Evolutionary conservation across 2,329 filamentous ascomycete species (phyloP), one percentile per base, ranked within the genome.

Genomic region (Exophiala xenobiotica): DNA sequence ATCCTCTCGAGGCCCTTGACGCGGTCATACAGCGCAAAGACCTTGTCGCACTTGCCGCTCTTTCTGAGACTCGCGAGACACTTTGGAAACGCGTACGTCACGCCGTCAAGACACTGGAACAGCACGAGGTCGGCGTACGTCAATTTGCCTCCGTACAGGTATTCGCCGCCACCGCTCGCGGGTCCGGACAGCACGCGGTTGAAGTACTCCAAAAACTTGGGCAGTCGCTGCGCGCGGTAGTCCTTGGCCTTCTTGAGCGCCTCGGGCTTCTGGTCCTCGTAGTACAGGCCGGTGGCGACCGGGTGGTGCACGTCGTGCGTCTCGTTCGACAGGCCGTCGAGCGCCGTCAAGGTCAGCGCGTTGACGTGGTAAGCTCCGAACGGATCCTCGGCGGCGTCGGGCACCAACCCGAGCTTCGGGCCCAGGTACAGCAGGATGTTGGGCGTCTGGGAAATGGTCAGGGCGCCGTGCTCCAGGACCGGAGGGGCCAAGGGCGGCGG

Each of bases 231-330:
- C 47, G 77, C 69, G 6, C 83, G 71, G 51, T 83, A 89, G 49
- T 83, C 76, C 35, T 71, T 71, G 6, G 80, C 76, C 55, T 76
- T 79, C 52, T 74, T 75, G 63, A 82, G 70, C 12, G 82, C 75
- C 65, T 88, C 87, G 0, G 75, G 71, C 66, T 85, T 88, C 69
- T 92, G 88, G 20, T 90, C 85, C 63, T 90, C 86, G 62, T 90
- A 92, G 66, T 84, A 86, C 3, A 78, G 65, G 1, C 67, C 64
- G 0, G 71, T 64, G 1, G 80, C 76, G 45, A 89, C 72, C 1
- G 88, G 88, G 63, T 92, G 88, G 65, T 92, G 88, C 20, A 81
- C 83, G 61, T 91, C 86, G 65, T 91, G 88, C 1, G 81, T 67
- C 70, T 91, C 88, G 59, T 85, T 83, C 62, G 80, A 80, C 40